phyloP scores from a whole-genome alignment of 2,329 filamentous ascomycete genomes.

The Penicillium sp. region DNA sequence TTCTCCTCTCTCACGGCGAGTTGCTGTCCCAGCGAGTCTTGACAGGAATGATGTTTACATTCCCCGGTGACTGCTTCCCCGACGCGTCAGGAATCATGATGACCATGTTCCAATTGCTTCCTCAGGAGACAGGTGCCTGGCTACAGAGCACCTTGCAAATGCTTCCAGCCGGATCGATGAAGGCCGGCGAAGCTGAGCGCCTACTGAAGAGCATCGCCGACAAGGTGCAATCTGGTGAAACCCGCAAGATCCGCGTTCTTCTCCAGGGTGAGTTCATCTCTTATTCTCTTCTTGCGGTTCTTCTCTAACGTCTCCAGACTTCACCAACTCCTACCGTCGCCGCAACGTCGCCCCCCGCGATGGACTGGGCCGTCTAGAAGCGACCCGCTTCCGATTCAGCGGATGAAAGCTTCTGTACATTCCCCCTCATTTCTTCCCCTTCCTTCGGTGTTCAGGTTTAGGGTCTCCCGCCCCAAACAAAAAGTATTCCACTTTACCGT shows the following conservation, averaged over 20 bases:
- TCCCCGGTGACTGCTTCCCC: conserved; percentile 92
- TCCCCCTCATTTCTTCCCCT: not conserved
- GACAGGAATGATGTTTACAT: conserved; percentile 99
- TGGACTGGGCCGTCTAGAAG: conserved; percentile 84
- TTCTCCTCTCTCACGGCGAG: conserved; percentile 73
- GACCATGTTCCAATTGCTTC: conserved; percentile 84
- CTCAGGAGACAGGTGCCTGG: conserved; percentile 78
- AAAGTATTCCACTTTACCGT: conserved; percentile 1
- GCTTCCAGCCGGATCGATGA: conserved; percentile 81
- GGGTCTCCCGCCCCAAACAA: conserved; percentile 11
- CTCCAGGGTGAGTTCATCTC: conserved; percentile 63
- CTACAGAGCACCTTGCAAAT: conserved; percentile 81
- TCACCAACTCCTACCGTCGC: conserved; percentile 90
- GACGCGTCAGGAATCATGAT: conserved; percentile 93
- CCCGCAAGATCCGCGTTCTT: conserved; percentile 79
- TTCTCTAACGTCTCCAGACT: conserved; percentile 60
- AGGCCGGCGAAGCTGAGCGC: conserved; percentile 76
- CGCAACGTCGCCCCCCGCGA: conserved; percentile 95
- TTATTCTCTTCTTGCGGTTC: not conserved
- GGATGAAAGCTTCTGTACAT: conserved; percentile 45
- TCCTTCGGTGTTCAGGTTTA: conserved; percentile 7
- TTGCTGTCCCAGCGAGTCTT: conserved; percentile 83
- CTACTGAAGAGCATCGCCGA: conserved; percentile 81
- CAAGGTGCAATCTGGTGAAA: conserved; percentile 69
- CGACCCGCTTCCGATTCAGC: conserved; percentile 81